Conservation (phyloP, 73 alveolate species). For the Blepharisma japonicum region DNA sequence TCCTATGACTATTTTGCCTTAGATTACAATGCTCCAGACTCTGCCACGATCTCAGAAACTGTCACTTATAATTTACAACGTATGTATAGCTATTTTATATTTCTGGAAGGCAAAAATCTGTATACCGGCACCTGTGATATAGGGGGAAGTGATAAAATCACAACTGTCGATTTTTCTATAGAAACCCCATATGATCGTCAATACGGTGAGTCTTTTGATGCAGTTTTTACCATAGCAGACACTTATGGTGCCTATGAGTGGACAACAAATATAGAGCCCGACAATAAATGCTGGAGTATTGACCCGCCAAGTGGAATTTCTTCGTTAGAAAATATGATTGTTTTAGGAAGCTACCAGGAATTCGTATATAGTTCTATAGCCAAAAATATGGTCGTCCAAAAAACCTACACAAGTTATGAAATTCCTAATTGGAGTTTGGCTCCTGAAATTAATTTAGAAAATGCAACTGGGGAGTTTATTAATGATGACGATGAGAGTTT, state of each 20-base stretch:
- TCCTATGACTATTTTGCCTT: no score
- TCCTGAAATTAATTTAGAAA: not conserved
- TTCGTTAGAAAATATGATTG: not conserved
- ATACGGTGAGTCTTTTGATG: not conserved
- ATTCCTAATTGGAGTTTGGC: not conserved
- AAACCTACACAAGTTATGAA: not conserved
- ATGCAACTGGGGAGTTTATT: not conserved
- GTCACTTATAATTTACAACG: no score
- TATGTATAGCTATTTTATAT: no score
- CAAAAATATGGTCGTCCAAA: not conserved
- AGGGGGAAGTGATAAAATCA: no score
- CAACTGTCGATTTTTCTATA: not conserved
- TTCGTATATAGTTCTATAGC: not conserved
- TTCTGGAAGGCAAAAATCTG: no score
- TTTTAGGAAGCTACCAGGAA: not conserved
- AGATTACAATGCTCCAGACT: no score
- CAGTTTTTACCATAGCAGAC: not conserved
- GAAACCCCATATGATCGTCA: not conserved
- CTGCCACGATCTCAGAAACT: no score
- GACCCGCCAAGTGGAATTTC: conserved; percentile 15
- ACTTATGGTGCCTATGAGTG: not conserved
- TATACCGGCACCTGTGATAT: no score
- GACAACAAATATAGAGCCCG: not conserved
- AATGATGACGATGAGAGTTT: not conserved
- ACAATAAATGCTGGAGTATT: not conserved